phyloP scores from a whole-genome alignment of 1,284 basidiomycete genomes.

The Rhodofomes roseus region DNA sequence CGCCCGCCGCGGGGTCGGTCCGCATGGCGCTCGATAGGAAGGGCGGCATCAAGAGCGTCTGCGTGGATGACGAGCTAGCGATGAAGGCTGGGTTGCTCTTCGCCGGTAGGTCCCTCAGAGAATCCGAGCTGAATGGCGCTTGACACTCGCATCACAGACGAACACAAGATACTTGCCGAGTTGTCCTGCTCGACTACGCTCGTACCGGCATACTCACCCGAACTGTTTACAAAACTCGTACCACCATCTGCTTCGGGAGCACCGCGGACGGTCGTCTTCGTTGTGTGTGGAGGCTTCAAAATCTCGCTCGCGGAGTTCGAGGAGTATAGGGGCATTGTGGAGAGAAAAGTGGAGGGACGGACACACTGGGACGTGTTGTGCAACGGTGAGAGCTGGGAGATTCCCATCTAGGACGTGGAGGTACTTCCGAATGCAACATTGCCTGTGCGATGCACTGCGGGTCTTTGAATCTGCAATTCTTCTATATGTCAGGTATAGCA shows the following conservation, averaged over 20 bases:
- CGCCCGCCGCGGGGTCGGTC: conserved; percentile 55
- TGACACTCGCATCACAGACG: conserved; percentile 41
- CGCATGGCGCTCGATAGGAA: conserved; percentile 56
- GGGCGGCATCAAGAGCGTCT: conserved; percentile 53
- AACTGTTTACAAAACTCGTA: conserved; percentile 50
- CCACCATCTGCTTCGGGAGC: conserved; percentile 27
- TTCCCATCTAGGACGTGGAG: conserved; percentile 14
- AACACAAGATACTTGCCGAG: conserved; percentile 71
- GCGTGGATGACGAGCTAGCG: conserved; percentile 61
- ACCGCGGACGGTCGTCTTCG: conserved; percentile 49
- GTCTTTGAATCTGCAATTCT: too few species aligned
- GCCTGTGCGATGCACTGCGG: too few species aligned
- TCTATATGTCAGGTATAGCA: too few species aligned
- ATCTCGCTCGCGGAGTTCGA: conserved; percentile 49
- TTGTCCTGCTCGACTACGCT: conserved; percentile 69
- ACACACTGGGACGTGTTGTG: conserved; percentile 36
- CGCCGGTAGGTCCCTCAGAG: conserved; percentile 40
- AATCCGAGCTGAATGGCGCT: background rate
- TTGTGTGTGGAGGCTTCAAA: conserved; percentile 74
- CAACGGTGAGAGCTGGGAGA: conserved; percentile 33
- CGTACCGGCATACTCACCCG: conserved; percentile 54
- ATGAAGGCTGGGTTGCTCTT: conserved; percentile 57
- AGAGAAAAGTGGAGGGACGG: conserved; percentile 26
- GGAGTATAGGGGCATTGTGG: conserved; percentile 41
- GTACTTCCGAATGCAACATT: background rate